A percentile compares a stretch with the other conserved stretches of the same genome.
Evolutionary conservation across 2,329 filamentous ascomycete genomes (phyloP).

Genomic region (Elsinoe arachidis): DNA sequence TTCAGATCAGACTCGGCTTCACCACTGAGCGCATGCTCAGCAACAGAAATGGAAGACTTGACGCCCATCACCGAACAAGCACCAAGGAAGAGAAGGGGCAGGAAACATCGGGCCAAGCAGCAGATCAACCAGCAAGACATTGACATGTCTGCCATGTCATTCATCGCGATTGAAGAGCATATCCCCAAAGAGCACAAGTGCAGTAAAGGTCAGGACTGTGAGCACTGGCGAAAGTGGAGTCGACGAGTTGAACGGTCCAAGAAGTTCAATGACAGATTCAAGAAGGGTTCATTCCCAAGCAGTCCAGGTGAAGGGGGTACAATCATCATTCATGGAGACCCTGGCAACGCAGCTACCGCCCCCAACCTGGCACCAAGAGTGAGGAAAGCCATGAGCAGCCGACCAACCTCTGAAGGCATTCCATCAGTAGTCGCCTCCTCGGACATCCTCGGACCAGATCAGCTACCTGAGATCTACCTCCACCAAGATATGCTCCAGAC

Average conservation of each 20-base stretch:
- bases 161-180: slow-evolving; percentile 84
- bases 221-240: slow-evolving; percentile 74
- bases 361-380: slow-evolving; percentile 41
- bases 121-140: slow-evolving; percentile 65
- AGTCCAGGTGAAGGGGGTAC: slow-evolving; percentile 54
- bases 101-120: slow-evolving; percentile 37
- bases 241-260: slow-evolving; percentile 50
- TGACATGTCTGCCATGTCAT: slow-evolving; percentile 58
- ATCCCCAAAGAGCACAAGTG: slow-evolving; percentile 78
- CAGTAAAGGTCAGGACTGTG: slow-evolving; percentile 76
- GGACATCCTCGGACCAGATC: slow-evolving; percentile 69
- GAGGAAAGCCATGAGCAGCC: slow-evolving; percentile 30
- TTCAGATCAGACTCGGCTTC: neutral
- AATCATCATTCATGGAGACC: slow-evolving; percentile 69
- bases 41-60: slow-evolving; percentile 21
- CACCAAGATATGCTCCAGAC: slow-evolving; percentile 64
- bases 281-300: slow-evolving; percentile 50
- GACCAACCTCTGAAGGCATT: slow-evolving; percentile 64
- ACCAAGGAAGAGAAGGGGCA: slow-evolving; percentile 31
- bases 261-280: slow-evolving; percentile 22
- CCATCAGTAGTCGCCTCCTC: slow-evolving; percentile 86
- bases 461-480: slow-evolving; percentile 55
- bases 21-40: slow-evolving; percentile 16
- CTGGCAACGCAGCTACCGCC: slow-evolving; percentile 63
- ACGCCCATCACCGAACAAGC: slow-evolving; percentile 28